Conservation (phyloP, 2,329 filamentous ascomycete species). For the Pseudogymnoascus sp. region DNA sequence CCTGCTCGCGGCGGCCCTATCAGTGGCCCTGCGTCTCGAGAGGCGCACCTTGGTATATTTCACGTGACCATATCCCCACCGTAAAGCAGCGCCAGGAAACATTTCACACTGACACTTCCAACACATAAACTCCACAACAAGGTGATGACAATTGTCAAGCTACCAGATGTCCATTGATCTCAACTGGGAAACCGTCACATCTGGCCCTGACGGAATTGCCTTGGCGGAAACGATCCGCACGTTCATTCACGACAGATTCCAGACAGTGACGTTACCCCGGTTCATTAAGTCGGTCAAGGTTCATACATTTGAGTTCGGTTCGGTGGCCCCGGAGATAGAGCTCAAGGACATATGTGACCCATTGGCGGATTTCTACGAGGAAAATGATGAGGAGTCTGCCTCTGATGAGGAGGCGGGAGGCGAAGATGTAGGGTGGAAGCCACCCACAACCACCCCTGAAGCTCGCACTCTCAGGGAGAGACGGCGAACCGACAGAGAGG, state of each 20-base stretch:
- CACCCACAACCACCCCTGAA: conserved; percentile 12
- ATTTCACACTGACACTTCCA: conserved; percentile 6
- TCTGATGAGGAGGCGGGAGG: conserved; percentile 45
- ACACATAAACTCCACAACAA: conserved; percentile 5
- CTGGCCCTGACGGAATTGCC: conserved; percentile 75
- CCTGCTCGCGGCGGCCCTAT: background rate
- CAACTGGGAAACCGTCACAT: conserved; percentile 89
- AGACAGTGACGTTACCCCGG: conserved; percentile 79
- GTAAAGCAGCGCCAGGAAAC: background rate
- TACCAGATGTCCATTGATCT: conserved; percentile 86
- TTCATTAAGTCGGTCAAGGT: conserved; percentile 97
- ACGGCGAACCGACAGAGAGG: conserved; percentile 29
- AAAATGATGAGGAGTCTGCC: conserved; percentile 57
- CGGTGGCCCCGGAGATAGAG: conserved; percentile 72
- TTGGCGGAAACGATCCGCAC: conserved; percentile 80
- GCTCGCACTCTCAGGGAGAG: conserved; percentile 25
- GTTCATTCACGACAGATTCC: conserved; percentile 94
- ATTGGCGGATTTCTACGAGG: conserved; percentile 91
- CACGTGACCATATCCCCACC: conserved; percentile 6
- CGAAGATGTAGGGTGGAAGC: conserved; percentile 29
- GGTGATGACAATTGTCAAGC: background rate
- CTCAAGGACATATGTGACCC: conserved; percentile 97
- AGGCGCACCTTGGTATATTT: background rate
- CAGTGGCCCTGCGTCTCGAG: background rate
- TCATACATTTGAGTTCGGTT: conserved; percentile 88